Evolutionary conservation across 208 protist genomes (phyloP).

Genomic region (Crithidia expoeki): DNA sequence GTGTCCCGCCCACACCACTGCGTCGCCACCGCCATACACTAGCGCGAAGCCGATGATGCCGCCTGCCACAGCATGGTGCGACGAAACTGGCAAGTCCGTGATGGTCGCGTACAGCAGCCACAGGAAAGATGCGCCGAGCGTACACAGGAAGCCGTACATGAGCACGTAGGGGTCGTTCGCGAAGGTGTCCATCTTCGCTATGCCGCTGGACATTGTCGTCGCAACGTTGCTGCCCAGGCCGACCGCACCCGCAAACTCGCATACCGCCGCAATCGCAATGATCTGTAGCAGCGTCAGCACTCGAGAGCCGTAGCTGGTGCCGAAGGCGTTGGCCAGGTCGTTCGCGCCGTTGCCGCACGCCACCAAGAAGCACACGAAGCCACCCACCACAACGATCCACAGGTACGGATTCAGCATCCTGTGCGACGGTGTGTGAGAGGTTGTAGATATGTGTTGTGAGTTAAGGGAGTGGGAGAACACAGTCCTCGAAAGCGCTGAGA

Average conservation of each 20-base stretch:
- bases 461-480: too few relatives aligned
- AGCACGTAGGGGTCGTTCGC: conserved; percentile 68
- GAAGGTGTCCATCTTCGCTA: conserved; percentile 65
- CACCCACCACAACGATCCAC: conserved; percentile 79
- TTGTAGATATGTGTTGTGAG: too few relatives aligned
- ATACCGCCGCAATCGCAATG: conserved; percentile 81
- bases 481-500: too few relatives aligned
- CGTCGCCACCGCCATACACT: conserved; percentile 64
- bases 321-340: conserved; percentile 92
- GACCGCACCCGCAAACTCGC: conserved; percentile 82
- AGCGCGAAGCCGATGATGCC: conserved; percentile 83
- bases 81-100: conserved; percentile 72
- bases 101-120: conserved; percentile 71
- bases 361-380: conserved; percentile 76
- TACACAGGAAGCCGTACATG: conserved; percentile 87
- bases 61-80: conserved; percentile 80
- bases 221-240: conserved; percentile 72
- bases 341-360: conserved; percentile 90
- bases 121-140: conserved; percentile 59
- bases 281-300: conserved; percentile 81
- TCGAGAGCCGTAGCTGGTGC: conserved; percentile 84
- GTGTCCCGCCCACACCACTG: conserved; percentile 62
- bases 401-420: conserved; percentile 67
- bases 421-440: too few relatives aligned
- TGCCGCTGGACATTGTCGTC: conserved; percentile 77